These are phyloP conservation scores for Pythium vanterpoolii DNA, from an alignment of 352 stramenopile species.

Conservation along the genomic window DNA sequence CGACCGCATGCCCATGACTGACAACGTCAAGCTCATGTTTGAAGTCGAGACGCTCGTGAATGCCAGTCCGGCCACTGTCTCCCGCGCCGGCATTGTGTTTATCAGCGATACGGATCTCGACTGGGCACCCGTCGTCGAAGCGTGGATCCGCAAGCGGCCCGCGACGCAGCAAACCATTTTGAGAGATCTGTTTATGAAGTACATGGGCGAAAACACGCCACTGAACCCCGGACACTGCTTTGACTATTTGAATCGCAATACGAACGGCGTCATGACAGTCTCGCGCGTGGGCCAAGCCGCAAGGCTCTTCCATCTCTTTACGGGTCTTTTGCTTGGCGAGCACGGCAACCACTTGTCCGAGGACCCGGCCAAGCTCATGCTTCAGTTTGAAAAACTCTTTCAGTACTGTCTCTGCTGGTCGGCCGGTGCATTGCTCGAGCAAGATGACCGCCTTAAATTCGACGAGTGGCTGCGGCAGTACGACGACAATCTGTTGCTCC, in stretches of 20 bases:
- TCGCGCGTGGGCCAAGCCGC: constrained; percentile 89
- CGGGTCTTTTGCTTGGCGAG: constrained; percentile 87
- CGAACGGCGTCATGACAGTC: constrained; percentile 91
- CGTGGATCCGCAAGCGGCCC: constrained; percentile 94
- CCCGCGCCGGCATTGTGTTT: constrained; percentile 96
- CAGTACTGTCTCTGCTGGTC: constrained; percentile 97
- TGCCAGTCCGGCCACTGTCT: constrained; percentile 96
- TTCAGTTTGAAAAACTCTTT: constrained; percentile 95
- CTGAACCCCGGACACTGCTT: constrained; percentile 94
- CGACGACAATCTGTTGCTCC: constrained; percentile 90
- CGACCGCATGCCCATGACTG: constrained; percentile 97
- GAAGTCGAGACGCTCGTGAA: constrained; percentile 97
- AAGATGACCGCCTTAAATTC: constrained; percentile 95
- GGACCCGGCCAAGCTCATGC: constrained; percentile 58
- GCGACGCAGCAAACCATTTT: constrained; percentile 87
- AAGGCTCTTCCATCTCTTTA: constrained; percentile 86
- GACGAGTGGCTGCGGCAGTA: constrained; percentile 94
- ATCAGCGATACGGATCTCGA: constrained; percentile 98
- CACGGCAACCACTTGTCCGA: constrained; percentile 65
- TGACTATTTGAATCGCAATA: constrained; percentile 95
- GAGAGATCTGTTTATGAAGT: constrained; percentile 93
- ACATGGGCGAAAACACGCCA: constrained; percentile 94
- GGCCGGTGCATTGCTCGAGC: constrained; percentile 94
- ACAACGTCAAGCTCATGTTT: constrained; percentile 98
- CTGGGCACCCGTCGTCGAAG: constrained; percentile 95